Evolutionary conservation across 352 stramenopile species (phyloP).

Genomic region (Globisporangium emineosum): DNA sequence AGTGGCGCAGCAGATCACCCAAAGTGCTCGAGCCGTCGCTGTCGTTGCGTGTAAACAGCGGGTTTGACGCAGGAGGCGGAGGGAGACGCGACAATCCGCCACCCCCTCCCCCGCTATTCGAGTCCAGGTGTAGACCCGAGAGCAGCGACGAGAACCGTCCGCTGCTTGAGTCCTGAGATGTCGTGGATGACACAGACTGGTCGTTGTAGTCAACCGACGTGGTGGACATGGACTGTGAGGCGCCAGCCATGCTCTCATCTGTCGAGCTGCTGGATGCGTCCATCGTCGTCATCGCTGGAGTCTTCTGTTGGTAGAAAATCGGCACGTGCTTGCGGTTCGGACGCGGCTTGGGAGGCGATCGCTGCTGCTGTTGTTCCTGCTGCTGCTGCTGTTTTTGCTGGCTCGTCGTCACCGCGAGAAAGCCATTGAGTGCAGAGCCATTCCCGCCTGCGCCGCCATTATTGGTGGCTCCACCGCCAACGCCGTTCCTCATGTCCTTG

Average conservation of each 20-base stretch:
- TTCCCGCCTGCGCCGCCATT: neutral
- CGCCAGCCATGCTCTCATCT: conserved; percentile 24
- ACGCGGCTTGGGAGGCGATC: conserved; percentile 66
- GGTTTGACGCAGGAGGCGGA: conserved; percentile 36
- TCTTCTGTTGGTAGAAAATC: conserved; percentile 69
- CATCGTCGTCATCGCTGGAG: conserved; percentile 3
- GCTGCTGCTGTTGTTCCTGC: conserved; percentile 2
- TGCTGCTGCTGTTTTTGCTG: conserved; percentile 5
- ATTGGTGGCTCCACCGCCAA: neutral
- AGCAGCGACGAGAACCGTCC: conserved; percentile 27
- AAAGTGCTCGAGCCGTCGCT: conserved; percentile 46
- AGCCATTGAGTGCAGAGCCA: conserved; percentile 2
- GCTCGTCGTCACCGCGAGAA: conserved; percentile 1
- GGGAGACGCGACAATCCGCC: conserved; percentile 20
- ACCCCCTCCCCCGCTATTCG: conserved; percentile 12
- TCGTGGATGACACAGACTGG: conserved; percentile 16
- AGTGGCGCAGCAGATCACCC: conserved; percentile 45
- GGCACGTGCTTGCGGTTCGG: conserved; percentile 83
- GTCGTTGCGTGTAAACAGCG: conserved; percentile 54
- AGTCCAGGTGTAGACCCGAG: conserved; percentile 29
- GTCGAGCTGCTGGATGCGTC: conserved; percentile 27
- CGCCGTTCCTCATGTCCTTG: conserved; percentile 28
- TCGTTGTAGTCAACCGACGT: conserved; percentile 23
- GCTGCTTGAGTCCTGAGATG: conserved; percentile 16
- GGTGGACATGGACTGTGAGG: conserved; percentile 31